Evolutionary conservation across 2,329 filamentous ascomycete genomes (phyloP).

Genomic region (Alternaria angustiovoidea): DNA sequence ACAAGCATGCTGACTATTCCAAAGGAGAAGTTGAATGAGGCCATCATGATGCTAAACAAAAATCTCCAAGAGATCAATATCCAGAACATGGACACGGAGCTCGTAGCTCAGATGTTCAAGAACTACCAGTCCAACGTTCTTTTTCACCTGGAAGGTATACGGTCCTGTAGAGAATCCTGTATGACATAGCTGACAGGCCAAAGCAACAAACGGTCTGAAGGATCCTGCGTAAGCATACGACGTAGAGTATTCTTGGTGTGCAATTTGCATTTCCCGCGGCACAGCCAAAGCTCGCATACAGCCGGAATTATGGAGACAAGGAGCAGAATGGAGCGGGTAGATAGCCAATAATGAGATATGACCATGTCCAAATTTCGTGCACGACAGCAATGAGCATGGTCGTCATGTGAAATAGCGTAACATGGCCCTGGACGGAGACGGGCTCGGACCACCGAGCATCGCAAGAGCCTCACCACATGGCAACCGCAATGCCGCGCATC

Average conservation of each 20-base stretch:
- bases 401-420: not conserved
- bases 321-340: not conserved
- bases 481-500: slow-evolving; percentile 26
- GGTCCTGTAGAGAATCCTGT: slow-evolving; percentile 8
- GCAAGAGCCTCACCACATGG: slow-evolving; percentile 26
- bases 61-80: slow-evolving; percentile 96
- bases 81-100: slow-evolving; percentile 98
- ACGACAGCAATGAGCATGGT: not conserved
- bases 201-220: slow-evolving; percentile 84
- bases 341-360: slow-evolving; percentile 13
- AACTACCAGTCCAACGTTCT: slow-evolving; percentile 98
- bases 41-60: slow-evolving; percentile 91
- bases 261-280: not conserved
- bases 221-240: slow-evolving; percentile 68
- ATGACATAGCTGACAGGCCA: not conserved
- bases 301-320: not conserved
- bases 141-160: slow-evolving; percentile 91
- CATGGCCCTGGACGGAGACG: slow-evolving; percentile 19
- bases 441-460: slow-evolving; percentile 35
- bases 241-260: not conserved
- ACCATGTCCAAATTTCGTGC: not conserved
- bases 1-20: slow-evolving; percentile 12
- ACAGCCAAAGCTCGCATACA: not conserved
- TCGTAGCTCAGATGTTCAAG: slow-evolving; percentile 99
- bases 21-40: slow-evolving; percentile 97